These are phyloP conservation scores for Ceratocystis cubensis DNA, from an alignment of 2,329 filamentous ascomycete genomes.

Conservation along the genomic window DNA sequence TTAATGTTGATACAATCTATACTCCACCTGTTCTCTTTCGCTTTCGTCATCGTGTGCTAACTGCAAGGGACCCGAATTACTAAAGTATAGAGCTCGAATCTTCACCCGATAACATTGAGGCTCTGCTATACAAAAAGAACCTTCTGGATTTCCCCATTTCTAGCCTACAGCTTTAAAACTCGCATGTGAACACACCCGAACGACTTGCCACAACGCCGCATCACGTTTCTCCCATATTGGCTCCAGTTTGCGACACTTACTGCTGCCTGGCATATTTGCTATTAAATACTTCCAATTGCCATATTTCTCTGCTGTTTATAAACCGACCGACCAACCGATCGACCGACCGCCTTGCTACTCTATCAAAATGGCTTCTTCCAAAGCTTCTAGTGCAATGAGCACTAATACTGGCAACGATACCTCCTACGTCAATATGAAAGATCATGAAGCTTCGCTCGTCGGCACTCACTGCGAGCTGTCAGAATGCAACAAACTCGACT, in stretches of 20 bases:
- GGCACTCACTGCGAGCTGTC: slow-evolving; percentile 83
- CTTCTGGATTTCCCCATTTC: slow-evolving; percentile 10
- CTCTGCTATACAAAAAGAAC: not conserved
- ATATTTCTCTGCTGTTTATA: not conserved
- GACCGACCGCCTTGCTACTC: not conserved
- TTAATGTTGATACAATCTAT: too few relatives aligned
- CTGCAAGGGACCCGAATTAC: too few relatives aligned
- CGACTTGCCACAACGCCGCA: not conserved
- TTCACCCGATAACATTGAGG: too few relatives aligned
- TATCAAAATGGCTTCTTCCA: slow-evolving; percentile 16
- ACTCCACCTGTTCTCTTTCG: too few relatives aligned
- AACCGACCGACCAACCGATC: not conserved
- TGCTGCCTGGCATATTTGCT: slow-evolving; percentile 10
- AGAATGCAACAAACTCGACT: slow-evolving; percentile 91
- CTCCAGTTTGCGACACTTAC: not conserved
- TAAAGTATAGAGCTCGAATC: too few relatives aligned
- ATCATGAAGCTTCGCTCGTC: slow-evolving; percentile 68
- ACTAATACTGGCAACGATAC: slow-evolving; percentile 34
- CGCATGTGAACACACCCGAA: slow-evolving; percentile 7
- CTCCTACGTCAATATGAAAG: slow-evolving; percentile 61
- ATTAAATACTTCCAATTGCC: not conserved
- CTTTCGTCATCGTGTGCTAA: not conserved
- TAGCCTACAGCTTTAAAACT: not conserved
- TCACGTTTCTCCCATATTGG: not conserved
- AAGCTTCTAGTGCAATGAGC: not conserved